Conservation (phyloP, 257 asterid genomes). For the Solanum sejunctum region DNA sequence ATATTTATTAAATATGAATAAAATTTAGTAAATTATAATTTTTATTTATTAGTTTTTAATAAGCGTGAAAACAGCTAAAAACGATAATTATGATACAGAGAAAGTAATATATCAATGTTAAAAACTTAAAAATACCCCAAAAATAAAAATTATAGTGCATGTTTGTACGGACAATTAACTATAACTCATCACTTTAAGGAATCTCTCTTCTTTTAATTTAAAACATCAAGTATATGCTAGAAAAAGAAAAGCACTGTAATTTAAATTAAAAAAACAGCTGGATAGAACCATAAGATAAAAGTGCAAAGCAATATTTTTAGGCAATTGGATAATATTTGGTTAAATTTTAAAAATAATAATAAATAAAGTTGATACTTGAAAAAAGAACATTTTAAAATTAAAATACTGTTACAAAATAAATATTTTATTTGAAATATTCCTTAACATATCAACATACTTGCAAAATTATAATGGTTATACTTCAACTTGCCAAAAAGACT, state of each 20-base stretch:
- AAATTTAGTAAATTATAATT: background rate
- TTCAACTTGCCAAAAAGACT: background rate
- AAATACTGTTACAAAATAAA: too few relatives aligned
- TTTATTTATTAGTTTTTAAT: background rate
- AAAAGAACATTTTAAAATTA: background rate
- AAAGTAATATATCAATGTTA: background rate
- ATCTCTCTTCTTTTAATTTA: background rate
- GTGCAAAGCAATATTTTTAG: background rate
- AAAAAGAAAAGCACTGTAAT: background rate
- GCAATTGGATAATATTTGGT: background rate
- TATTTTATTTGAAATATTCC: background rate
- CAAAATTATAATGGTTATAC: background rate
- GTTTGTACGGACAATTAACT: conserved; percentile 1
- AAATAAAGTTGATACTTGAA: background rate
- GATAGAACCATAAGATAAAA: background rate
- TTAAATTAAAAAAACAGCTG: background rate
- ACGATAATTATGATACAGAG: background rate
- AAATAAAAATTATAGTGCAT: conserved; percentile 10
- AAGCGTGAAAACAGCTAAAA: background rate
- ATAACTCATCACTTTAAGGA: conserved; percentile 11
- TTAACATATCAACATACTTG: background rate
- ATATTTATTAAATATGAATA: background rate
- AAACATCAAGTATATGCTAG: background rate
- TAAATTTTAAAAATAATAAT: background rate
- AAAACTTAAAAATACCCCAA: background rate